Percentiles rank a stretch among this genome's conserved stretches.
These are phyloP conservation scores for Exophiala alcalophila DNA, from an alignment of 2,329 filamentous ascomycete species.

Conservation along the genomic window DNA sequence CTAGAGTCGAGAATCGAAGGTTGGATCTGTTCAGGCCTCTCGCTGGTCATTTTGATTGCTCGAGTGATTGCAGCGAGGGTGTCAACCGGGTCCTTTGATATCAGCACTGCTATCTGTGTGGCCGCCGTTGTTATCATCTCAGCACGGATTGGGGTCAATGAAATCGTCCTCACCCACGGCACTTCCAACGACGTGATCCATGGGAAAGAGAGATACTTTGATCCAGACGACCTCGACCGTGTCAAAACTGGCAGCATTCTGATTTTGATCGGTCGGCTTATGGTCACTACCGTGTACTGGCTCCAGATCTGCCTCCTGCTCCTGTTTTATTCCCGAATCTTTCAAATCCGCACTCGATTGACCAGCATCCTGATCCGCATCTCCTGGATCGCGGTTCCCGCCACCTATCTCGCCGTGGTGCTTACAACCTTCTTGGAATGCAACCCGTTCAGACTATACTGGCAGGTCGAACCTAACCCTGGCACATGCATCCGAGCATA, in stretches of 20 bases:
- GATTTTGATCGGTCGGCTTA: slow-evolving; percentile 25
- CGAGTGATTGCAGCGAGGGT: slow-evolving; percentile 18
- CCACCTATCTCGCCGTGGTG: slow-evolving; percentile 36
- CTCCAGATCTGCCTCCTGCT: slow-evolving; percentile 31
- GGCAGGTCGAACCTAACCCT: slow-evolving; percentile 51
- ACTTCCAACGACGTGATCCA: slow-evolving; percentile 25
- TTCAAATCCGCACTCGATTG: slow-evolving; percentile 25
- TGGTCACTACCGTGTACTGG: slow-evolving; percentile 32
- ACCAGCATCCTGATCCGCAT: slow-evolving; percentile 28
- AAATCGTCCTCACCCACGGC: slow-evolving; percentile 21
- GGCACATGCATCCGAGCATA: slow-evolving; percentile 38
- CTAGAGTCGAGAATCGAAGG: slow-evolving; percentile 18
- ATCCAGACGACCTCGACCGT: slow-evolving; percentile 28
- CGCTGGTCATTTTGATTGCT: slow-evolving; percentile 19
- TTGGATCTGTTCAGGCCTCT: slow-evolving; percentile 19
- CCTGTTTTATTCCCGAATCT: slow-evolving; percentile 30
- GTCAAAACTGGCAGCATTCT: slow-evolving; percentile 30
- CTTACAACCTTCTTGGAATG: slow-evolving; percentile 39
- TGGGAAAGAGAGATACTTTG: slow-evolving; percentile 21
- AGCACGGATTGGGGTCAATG: slow-evolving; percentile 20
- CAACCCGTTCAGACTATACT: slow-evolving; percentile 53
- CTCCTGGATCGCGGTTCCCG: slow-evolving; percentile 33
- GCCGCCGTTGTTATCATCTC: slow-evolving; percentile 13
- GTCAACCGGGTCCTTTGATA: slow-evolving; percentile 19
- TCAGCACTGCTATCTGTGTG: slow-evolving; percentile 17